These are phyloP conservation scores for Brassica juncea DNA, from an alignment of 345 rosid species.

Conservation along the genomic window DNA sequence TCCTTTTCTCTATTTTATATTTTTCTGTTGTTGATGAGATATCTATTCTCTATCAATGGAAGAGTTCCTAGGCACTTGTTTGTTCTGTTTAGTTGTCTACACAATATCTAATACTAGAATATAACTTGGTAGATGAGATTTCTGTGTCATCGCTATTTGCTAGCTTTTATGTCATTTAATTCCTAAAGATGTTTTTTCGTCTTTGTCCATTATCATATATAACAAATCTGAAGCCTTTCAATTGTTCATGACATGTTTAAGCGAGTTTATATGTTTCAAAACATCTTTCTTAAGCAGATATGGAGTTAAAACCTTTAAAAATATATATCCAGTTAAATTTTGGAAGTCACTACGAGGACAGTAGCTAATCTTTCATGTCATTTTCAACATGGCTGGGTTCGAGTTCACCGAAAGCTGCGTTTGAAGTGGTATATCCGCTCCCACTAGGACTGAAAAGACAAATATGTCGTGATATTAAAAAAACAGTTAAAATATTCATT, in stretches of 20 bases:
- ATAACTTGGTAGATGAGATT: neutral
- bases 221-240: neutral
- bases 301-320: neutral
- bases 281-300: neutral
- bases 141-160: neutral
- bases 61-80: neutral
- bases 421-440: conserved; percentile 2
- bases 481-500: neutral
- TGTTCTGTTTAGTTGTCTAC: neutral
- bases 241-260: neutral
- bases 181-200: conserved; percentile 8
- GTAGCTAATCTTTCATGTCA: conserved; percentile 19
- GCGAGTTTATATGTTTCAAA: neutral
- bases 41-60: neutral
- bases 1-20: too few relatives aligned
- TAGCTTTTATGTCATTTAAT: conserved; percentile 3
- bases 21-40: too few relatives aligned
- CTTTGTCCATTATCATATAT: neutral
- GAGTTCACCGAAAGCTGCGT: conserved; percentile 17
- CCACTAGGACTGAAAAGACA: conserved; percentile 19
- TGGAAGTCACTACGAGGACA: neutral
- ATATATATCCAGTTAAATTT: neutral
- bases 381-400: conserved; percentile 25
- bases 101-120: neutral
- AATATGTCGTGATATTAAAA: conserved; percentile 4